Base-by-base conservation (phyloP, 148 eudicot genomes). In the Linanthus parryae region DNA sequence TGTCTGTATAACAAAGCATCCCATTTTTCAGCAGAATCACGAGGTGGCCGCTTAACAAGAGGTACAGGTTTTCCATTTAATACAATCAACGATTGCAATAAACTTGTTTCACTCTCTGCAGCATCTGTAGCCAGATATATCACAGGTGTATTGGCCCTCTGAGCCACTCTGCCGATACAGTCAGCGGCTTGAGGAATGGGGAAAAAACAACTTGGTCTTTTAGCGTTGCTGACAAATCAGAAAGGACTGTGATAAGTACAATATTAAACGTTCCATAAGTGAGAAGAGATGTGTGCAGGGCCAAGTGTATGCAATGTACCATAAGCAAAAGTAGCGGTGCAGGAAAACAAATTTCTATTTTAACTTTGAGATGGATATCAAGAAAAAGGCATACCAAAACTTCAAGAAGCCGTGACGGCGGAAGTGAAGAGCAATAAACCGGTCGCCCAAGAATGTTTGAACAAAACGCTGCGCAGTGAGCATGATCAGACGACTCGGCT, bases 71-170 rank as follows among this genome's bases (percentile, higher is more conserved):
- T 92, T 26, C 99, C 96, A 28, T 82, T 83, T 39, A 67, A 54
- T 48, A 71, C 48, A 23, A 88, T 47, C 16, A 87, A 66, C 17
- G 99, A 84, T 66, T 88, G 96, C 52, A 92, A 70, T 54, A 92
- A 68, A 36, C 76, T 79, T 48, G 95, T 92, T 87, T 92, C 99
- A 65, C 91, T 92, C 31, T 72, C 91, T 39, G 94, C 99, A 56
- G 99, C 99, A 76, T 92, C 99, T 10, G 99, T 92, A 50, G 99
- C 81, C 16, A 92, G 94, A 78, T 87, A 92, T 69, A 92, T 68
- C 36, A 88, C 88, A 11, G 91, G 94, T 13, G 83, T 57, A 54
- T 73, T 79, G 34, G 96, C 90, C 74, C 78, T 81, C 62, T 76
- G 88, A 22, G 80, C 94, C 42, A 84, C 76, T 39, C 83, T 73